Evolutionary conservation across 345 rosid genomes (phyloP).

Genomic region (Citrus unshiu): DNA sequence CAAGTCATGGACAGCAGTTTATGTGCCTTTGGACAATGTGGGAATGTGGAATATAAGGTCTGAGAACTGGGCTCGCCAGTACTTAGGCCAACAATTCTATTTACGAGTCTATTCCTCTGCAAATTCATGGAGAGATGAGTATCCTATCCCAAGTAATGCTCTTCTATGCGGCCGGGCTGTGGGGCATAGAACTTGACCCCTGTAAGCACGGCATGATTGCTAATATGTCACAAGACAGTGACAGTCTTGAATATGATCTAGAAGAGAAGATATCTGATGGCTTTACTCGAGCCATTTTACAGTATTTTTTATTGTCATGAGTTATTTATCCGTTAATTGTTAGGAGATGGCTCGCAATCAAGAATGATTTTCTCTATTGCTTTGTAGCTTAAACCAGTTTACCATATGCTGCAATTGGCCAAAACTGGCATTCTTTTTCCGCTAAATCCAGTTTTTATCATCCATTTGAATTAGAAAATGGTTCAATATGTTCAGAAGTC

Average conservation of each 20-base stretch:
- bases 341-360: neutral
- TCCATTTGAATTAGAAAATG: neutral
- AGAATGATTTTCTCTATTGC: neutral
- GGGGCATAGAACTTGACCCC: slow-evolving; percentile 26
- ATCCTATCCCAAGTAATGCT: slow-evolving; percentile 59
- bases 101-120: slow-evolving; percentile 49
- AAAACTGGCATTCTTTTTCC: neutral
- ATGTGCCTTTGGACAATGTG: slow-evolving; percentile 67
- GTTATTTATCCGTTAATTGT: neutral
- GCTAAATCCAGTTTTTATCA: neutral
- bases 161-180: slow-evolving; percentile 56
- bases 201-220: slow-evolving; percentile 3
- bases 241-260: neutral
- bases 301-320: neutral
- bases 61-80: slow-evolving; percentile 64
- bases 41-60: slow-evolving; percentile 85
- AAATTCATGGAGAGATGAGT: slow-evolving; percentile 65
- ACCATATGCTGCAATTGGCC: neutral
- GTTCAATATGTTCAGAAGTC: neutral
- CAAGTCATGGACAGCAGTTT: slow-evolving; percentile 63
- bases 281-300: slow-evolving; percentile 19
- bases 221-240: slow-evolving; percentile 16
- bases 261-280: slow-evolving; percentile 4
- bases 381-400: neutral
- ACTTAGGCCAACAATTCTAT: slow-evolving; percentile 72